Evolutionary conservation across 352 stramenopile species (phyloP).

Genomic region (Pythium phragmiticola): DNA sequence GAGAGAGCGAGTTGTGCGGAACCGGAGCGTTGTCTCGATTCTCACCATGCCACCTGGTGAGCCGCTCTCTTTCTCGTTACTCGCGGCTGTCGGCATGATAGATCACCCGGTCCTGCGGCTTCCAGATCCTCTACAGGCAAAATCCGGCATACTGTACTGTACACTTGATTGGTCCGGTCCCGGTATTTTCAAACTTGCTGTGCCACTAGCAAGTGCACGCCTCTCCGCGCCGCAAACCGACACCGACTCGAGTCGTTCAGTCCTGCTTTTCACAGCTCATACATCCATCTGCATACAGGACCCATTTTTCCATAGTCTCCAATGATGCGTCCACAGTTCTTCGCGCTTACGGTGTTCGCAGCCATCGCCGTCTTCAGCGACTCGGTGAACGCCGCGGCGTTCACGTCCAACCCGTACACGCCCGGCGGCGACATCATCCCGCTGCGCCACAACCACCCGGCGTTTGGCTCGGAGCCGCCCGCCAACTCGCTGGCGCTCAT

Average conservation of each 20-base stretch:
- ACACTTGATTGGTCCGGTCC: background rate
- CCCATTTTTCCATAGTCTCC: too few species aligned
- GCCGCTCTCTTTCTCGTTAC: background rate
- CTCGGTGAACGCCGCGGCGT: background rate
- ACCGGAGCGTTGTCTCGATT: background rate
- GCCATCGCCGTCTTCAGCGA: conserved; percentile 29
- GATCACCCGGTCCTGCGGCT: too few species aligned
- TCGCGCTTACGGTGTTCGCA: conserved; percentile 23
- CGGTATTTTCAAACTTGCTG: conserved; percentile 18
- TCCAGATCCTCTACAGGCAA: too few species aligned
- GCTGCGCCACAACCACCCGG: conserved; percentile 6
- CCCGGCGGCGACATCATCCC: conserved; percentile 1
- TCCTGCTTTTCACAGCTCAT: background rate
- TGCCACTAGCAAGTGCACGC: conserved; percentile 2
- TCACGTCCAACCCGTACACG: conserved; percentile 14
- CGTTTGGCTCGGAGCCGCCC: conserved; percentile 12
- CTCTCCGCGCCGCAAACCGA: too few species aligned
- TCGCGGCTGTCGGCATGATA: too few species aligned
- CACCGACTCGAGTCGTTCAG: background rate
- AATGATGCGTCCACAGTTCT: conserved; percentile 14
- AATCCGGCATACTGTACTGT: background rate
- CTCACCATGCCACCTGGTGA: background rate
- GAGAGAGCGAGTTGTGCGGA: background rate
- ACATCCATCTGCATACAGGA: background rate
- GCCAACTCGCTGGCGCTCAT: background rate